A percentile compares a stretch with the other conserved stretches of the same genome.
phyloP scores from a whole-genome alignment of 768 basidiomycete genomes.

The Russula foetens region DNA sequence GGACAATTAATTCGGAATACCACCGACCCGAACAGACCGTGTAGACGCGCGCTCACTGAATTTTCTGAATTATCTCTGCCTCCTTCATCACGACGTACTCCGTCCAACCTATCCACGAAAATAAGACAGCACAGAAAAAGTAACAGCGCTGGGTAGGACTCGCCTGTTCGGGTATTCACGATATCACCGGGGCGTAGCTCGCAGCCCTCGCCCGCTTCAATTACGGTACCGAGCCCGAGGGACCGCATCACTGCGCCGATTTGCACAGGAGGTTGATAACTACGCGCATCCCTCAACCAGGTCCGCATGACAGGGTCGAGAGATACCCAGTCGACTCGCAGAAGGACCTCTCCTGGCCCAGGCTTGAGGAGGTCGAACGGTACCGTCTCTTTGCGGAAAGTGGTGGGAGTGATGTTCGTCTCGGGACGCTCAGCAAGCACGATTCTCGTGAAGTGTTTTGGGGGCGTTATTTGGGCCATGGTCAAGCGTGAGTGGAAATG shows the following conservation, averaged over 20 bases:
- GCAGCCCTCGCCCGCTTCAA: constrained; percentile 65
- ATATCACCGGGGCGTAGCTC: constrained; percentile 13
- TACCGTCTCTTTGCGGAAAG: constrained; percentile 56
- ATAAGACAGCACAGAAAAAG: background rate
- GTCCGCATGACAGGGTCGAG: constrained; percentile 87
- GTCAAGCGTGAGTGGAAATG: background rate
- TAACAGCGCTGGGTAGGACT: constrained; percentile 20
- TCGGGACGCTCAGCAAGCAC: constrained; percentile 70
- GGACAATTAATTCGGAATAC: background rate
- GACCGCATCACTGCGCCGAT: constrained; percentile 64
- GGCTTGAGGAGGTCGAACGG: constrained; percentile 52
- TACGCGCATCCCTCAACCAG: constrained; percentile 69
- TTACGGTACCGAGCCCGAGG: constrained; percentile 58
- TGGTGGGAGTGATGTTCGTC: constrained; percentile 60
- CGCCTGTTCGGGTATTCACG: constrained; percentile 34
- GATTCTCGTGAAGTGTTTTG: constrained; percentile 46
- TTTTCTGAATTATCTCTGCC: constrained; percentile 35
- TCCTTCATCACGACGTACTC: constrained; percentile 62
- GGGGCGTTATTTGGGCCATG: background rate
- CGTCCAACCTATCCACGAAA: constrained; percentile 51
- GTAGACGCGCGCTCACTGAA: constrained; percentile 39
- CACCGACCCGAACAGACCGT: no score
- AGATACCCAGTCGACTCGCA: constrained; percentile 72
- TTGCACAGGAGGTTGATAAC: constrained; percentile 44
- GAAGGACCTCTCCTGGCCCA: constrained; percentile 48